These are phyloP conservation scores for Pisolithus microcarpus DNA, from an alignment of 768 basidiomycete genomes.

Conservation along the genomic window DNA sequence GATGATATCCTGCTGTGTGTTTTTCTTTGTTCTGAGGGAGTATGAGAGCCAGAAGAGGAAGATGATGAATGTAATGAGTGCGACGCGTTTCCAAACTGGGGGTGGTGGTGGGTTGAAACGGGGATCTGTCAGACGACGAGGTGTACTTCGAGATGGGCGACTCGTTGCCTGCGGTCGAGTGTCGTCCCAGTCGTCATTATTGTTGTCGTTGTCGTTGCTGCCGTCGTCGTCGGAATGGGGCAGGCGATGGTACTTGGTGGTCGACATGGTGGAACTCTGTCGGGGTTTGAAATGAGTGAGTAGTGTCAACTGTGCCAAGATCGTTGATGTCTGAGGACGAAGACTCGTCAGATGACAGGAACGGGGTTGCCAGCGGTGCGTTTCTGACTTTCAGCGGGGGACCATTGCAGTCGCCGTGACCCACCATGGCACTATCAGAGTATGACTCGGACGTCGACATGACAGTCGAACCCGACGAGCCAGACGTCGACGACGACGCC, in stretches of 20 bases:
- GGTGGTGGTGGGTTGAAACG: slow-evolving; percentile 35
- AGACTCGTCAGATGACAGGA: slow-evolving; percentile 2
- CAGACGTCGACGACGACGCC: slow-evolving; percentile 18
- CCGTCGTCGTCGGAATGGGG: background rate
- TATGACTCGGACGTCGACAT: slow-evolving; percentile 31
- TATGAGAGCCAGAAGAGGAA: slow-evolving; percentile 41
- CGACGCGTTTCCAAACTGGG: slow-evolving; percentile 40
- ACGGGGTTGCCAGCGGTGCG: background rate
- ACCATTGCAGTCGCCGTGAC: no score
- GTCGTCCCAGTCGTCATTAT: background rate
- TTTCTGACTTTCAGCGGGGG: no score
- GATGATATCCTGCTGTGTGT: slow-evolving; percentile 39
- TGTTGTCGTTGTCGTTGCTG: background rate
- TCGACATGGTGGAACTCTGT: slow-evolving; percentile 4
- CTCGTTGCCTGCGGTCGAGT: background rate
- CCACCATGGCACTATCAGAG: background rate
- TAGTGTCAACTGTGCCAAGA: background rate
- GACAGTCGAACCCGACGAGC: slow-evolving; percentile 21
- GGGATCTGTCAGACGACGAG: slow-evolving; percentile 10
- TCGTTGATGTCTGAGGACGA: slow-evolving; percentile 7
- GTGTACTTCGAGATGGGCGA: background rate
- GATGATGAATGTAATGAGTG: slow-evolving; percentile 35
- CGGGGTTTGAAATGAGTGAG: slow-evolving; percentile 19
- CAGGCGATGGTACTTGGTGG: slow-evolving; percentile 2
- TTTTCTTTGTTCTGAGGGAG: slow-evolving; percentile 21